These are phyloP conservation scores for Scortechinia acanthostroma DNA, from an alignment of 2,329 filamentous ascomycete genomes.

Conservation along the genomic window DNA sequence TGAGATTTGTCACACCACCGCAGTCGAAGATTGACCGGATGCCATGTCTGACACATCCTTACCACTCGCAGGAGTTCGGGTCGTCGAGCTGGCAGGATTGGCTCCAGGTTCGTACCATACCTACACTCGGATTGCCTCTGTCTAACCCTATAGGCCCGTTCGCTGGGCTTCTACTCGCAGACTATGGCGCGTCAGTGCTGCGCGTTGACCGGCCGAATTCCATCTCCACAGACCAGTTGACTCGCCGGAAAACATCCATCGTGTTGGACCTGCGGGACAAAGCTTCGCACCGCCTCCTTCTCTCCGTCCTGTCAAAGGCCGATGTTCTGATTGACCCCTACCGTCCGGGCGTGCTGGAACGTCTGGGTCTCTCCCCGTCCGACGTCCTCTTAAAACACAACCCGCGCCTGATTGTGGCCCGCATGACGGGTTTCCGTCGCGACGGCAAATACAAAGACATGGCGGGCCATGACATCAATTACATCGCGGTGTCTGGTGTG, in stretches of 20 bases:
- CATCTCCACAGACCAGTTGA: constrained; percentile 63
- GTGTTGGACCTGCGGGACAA: constrained; percentile 70
- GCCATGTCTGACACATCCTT: no score
- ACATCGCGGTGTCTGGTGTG: constrained; percentile 80
- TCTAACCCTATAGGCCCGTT: constrained; percentile 61
- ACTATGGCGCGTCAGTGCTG: constrained; percentile 81
- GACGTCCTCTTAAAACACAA: constrained; percentile 60
- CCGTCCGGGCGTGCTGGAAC: constrained; percentile 83
- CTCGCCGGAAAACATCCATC: constrained; percentile 75
- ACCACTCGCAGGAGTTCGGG: constrained; percentile 43
- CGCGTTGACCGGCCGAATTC: constrained; percentile 68
- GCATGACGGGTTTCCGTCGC: constrained; percentile 83
- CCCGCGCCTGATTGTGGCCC: constrained; percentile 70
- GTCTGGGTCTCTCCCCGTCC: constrained; percentile 68
- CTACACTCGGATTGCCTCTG: constrained; percentile 5
- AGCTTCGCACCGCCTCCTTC: constrained; percentile 57
- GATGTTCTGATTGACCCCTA: constrained; percentile 91
- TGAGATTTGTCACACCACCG: no score
- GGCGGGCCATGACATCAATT: constrained; percentile 96
- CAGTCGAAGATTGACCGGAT: no score
- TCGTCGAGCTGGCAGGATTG: constrained; percentile 52
- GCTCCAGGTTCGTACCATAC: constrained; percentile 42
- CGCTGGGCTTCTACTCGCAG: constrained; percentile 79
- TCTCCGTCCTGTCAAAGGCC: constrained; percentile 48
- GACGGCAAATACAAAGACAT: constrained; percentile 80